phyloP scores from a whole-genome alignment of 352 stramenopile species.

The Pythium periplocum region DNA sequence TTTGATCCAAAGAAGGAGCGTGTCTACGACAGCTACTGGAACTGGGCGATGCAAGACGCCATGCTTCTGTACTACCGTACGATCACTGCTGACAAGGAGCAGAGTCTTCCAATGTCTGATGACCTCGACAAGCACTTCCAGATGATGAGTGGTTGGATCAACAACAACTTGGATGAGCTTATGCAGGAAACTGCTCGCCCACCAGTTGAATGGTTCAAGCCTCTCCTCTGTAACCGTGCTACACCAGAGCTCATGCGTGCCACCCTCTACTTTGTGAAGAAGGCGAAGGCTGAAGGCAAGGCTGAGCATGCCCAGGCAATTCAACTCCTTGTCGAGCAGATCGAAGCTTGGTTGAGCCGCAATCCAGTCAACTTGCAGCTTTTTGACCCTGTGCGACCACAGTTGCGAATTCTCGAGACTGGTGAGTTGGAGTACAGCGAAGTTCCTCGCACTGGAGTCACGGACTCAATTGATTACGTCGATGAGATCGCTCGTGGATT shows the following conservation, averaged over 20 bases:
- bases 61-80: conserved; percentile 35
- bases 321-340: conserved; percentile 37
- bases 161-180: conserved; percentile 24
- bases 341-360: conserved; percentile 36
- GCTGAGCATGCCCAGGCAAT: conserved; percentile 41
- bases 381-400: conserved; percentile 30
- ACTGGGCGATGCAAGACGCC: conserved; percentile 49
- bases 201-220: conserved; percentile 46
- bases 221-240: conserved; percentile 42
- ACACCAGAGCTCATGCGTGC: conserved; percentile 40
- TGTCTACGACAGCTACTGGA: conserved; percentile 50
- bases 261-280: conserved; percentile 31
- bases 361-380: conserved; percentile 41
- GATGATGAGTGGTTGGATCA: conserved; percentile 41
- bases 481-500: conserved; percentile 42
- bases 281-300: conserved; percentile 25
- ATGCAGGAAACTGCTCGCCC: conserved; percentile 19
- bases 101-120: conserved; percentile 9
- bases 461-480: conserved; percentile 42
- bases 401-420: conserved; percentile 27
- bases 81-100: conserved; percentile 14
- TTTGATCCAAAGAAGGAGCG: conserved; percentile 42
- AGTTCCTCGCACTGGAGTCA: conserved; percentile 23
- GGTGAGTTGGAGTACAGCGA: conserved; percentile 40
- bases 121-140: conserved; percentile 28